phyloP scores from a whole-genome alignment of 768 basidiomycete genomes.

The Xerocomellus intermedius region DNA sequence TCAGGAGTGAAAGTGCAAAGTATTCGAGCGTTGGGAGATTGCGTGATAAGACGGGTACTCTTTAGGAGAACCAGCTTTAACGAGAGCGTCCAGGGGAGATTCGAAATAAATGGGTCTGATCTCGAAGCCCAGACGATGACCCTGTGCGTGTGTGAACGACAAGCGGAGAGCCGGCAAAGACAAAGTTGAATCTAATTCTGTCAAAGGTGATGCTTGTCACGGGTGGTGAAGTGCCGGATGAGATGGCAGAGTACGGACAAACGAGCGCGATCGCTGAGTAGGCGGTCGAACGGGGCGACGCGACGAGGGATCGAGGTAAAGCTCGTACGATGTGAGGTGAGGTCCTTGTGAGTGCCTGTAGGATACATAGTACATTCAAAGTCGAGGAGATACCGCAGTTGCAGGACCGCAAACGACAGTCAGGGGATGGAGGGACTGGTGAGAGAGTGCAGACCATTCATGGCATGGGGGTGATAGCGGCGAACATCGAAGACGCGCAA shows the following conservation, averaged over 20 bases:
- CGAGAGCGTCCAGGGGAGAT: conserved; percentile 26
- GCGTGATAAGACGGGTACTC: conserved; percentile 32
- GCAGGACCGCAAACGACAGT: conserved; percentile 14
- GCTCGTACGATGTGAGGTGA: conserved; percentile 32
- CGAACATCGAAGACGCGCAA: conserved; percentile 36
- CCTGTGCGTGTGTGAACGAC: conserved; percentile 37
- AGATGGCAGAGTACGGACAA: conserved; percentile 36
- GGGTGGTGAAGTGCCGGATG: too few relatives aligned
- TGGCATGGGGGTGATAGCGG: conserved; percentile 21
- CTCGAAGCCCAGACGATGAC: conserved; percentile 36
- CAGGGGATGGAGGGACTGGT: background rate
- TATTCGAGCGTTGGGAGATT: conserved; percentile 31
- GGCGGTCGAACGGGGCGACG: conserved; percentile 28
- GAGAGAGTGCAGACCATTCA: conserved; percentile 8
- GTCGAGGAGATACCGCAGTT: conserved; percentile 22
- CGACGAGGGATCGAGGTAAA: conserved; percentile 30
- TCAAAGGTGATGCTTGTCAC: conserved; percentile 39
- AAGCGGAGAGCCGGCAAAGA: conserved; percentile 32
- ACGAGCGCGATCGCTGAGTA: conserved; percentile 23
- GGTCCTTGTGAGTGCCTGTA: background rate
- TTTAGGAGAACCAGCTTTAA: conserved; percentile 37
- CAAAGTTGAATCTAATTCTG: conserved; percentile 23
- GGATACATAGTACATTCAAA: conserved; percentile 43
- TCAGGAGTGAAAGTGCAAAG: conserved; percentile 37
- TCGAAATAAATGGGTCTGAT: conserved; percentile 36